phyloP scores from a whole-genome alignment of 2,329 filamentous ascomycete genomes.

The Graphium sp. region DNA sequence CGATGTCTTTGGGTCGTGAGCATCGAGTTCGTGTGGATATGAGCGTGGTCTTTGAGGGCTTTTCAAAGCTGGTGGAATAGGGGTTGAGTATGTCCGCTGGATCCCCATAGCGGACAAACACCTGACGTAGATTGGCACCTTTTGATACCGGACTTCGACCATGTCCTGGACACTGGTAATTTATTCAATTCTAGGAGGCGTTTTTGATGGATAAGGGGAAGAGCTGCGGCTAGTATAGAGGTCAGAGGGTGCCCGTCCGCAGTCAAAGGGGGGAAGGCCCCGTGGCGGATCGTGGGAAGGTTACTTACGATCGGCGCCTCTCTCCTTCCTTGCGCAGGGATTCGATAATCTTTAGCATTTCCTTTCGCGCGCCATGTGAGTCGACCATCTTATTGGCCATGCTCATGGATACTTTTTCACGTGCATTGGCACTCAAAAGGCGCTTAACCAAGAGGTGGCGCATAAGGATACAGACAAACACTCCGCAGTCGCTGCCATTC shows the following conservation, averaged over 20 bases:
- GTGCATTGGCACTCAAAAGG: constrained; percentile 60
- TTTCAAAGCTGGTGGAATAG: too few relatives aligned
- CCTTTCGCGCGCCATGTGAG: constrained; percentile 63
- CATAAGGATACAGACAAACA: constrained; percentile 94
- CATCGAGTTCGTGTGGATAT: background rate
- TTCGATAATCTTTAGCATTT: constrained; percentile 85
- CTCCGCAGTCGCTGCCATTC: constrained; percentile 84
- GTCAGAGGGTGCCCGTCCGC: background rate
- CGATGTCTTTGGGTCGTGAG: background rate
- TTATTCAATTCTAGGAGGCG: constrained; percentile 25
- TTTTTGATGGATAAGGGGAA: constrained; percentile 13
- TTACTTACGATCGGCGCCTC: constrained; percentile 59
- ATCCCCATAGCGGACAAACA: too few relatives aligned
- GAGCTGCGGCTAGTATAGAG: constrained; percentile 6
- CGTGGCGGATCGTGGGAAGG: background rate
- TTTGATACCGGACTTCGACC: too few relatives aligned
- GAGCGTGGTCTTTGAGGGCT: too few relatives aligned
- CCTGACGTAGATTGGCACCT: too few relatives aligned
- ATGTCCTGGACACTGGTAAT: too few relatives aligned
- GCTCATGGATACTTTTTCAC: constrained; percentile 87
- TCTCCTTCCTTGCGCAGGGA: constrained; percentile 75
- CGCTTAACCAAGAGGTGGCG: constrained; percentile 77
- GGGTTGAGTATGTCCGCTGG: too few relatives aligned
- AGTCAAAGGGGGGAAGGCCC: background rate
- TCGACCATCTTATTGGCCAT: constrained; percentile 75